Evolutionary conservation across 768 basidiomycete species (phyloP).

Genomic region (Suillus weaverae): DNA sequence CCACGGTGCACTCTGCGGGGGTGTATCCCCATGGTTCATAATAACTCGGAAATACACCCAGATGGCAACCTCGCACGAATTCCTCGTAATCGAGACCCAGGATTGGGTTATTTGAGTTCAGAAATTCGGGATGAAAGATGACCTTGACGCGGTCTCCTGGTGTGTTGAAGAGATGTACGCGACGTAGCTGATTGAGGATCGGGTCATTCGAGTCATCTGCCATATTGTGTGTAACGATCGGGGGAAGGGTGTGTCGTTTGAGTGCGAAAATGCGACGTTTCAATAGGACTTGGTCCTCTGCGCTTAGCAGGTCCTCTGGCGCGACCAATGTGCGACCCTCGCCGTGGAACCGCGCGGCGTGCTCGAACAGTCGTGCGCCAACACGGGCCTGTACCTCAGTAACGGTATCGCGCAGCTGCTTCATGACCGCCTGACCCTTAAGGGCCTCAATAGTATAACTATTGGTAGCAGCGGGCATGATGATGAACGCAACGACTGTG

Average conservation of each 20-base stretch:
- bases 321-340: slow-evolving; percentile 76
- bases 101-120: slow-evolving; percentile 97
- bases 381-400: slow-evolving; percentile 93
- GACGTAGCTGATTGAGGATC: slow-evolving; percentile 91
- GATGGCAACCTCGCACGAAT: slow-evolving; percentile 96
- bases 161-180: slow-evolving; percentile 91
- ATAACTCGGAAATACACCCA: slow-evolving; percentile 98
- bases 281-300: slow-evolving; percentile 90
- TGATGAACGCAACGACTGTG: slow-evolving; percentile 97
- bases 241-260: slow-evolving; percentile 91
- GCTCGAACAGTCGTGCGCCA: slow-evolving; percentile 90
- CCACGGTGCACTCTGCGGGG: slow-evolving; percentile 98
- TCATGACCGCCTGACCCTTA: slow-evolving; percentile 96
- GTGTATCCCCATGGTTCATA: slow-evolving; percentile 98
- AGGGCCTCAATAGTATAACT: slow-evolving; percentile 98
- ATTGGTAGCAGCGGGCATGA: slow-evolving; percentile 95
- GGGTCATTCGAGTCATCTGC: slow-evolving; percentile 90
- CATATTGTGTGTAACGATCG: slow-evolving; percentile 99
- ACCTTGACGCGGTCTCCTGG: slow-evolving; percentile 92
- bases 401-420: slow-evolving; percentile 94
- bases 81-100: slow-evolving; percentile 98
- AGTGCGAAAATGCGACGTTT: slow-evolving; percentile 97
- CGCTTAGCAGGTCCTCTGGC: slow-evolving; percentile 75
- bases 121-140: slow-evolving; percentile 97
- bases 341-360: slow-evolving; percentile 89